A percentile compares a stretch with the other conserved stretches of the same genome.
Conservation (phyloP, 176 grass and related monocot genomes). For the Triticum aestivum region IWGSC_CS_RefSeq_v2.1 NC_057810.1:18963031-18963530, state of each 20-base stretch:
- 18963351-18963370: not conserved
- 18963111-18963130: constrained; percentile 36
- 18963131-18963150: constrained; percentile 57
- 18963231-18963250: constrained; percentile 39
- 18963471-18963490: constrained; percentile 75
- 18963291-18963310: constrained; percentile 25
- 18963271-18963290: not conserved
- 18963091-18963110: constrained; percentile 39
- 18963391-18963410: not conserved
- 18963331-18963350: constrained; percentile 52
- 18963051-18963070: constrained; percentile 59
- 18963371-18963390: not conserved
- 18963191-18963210: constrained; percentile 69
- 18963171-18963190: constrained; percentile 53
- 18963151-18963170: constrained; percentile 54
- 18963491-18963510: constrained; percentile 75
- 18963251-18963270: constrained; percentile 57
- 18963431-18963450: not conserved
- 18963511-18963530: constrained; percentile 65
- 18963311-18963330: constrained; percentile 74
- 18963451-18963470: constrained; percentile 33
- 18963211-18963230: constrained; percentile 65
- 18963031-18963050: constrained; percentile 75
- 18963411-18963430: not conserved
- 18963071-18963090: constrained; percentile 29